Base-by-base conservation (phyloP, 768 basidiomycete genomes). In the Leucogyrophana mollusca region DNA sequence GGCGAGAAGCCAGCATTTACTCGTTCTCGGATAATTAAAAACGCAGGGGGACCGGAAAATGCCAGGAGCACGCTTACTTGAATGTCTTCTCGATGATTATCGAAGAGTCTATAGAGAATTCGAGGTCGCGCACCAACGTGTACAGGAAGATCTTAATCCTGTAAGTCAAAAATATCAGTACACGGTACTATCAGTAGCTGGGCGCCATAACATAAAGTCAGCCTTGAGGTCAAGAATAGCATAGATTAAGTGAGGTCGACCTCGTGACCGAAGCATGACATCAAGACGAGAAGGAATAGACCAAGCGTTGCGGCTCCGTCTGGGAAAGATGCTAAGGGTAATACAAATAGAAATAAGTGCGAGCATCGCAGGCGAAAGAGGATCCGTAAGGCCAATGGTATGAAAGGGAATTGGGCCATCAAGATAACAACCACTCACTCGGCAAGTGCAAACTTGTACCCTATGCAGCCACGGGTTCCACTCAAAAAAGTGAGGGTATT, bases 71-170 rank as follows among this genome's bases (percentile, higher is more conserved):
- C 50, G 33, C 79, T 70, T 59, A 84, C 81, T 82, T 82, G 60
- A 79, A 71, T 39, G 72, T 77, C 69, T 83, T 83, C 70, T 83
- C 79, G 53, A 82, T 76, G 54, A 79, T 72, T 54, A 79, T 62
- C 43, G 67, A 61, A 20, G 74, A 69, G 56, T 79, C 77, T 17
- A 75, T 67, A 38, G 71, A 61, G 66, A 81, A 79, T 56, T 77
- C 76, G 43, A 82, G 63, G 65, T 83, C 80, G 54, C 73, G 73
- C 38, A 83, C 41, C 39, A 84, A 72, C 36, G 78, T 74, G 62
- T 72, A 81, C 50, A 83, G 65, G 56, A 83, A 82, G 30, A 77
- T 71, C 61, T 83, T 83, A 62, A 84, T 82, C 69, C 80, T 83
- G 57, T 21, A 51, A 56, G 30, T 40, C 55, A 38, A 58, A 59